phyloP scores from a whole-genome alignment of 345 rosid genomes.

The Melaleuca quinquenervia region DNA sequence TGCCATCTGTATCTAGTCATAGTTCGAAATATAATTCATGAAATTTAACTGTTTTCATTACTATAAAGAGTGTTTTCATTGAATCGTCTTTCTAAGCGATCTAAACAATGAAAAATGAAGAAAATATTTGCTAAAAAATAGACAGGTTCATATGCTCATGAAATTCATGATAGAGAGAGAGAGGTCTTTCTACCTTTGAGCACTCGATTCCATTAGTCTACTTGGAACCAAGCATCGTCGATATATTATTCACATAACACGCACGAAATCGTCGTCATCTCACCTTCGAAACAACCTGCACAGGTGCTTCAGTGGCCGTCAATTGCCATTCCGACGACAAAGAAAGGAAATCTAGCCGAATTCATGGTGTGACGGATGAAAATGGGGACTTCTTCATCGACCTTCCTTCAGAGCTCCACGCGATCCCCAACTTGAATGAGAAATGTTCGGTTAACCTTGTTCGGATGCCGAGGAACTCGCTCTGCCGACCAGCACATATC shows the following conservation, averaged over 20 bases:
- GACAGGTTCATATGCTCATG: background rate
- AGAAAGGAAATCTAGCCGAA: background rate
- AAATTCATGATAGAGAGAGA: background rate
- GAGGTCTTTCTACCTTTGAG: background rate
- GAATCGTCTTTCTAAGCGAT: background rate
- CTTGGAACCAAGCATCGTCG: background rate
- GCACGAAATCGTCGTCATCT: background rate
- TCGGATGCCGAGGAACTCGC: conserved; percentile 3
- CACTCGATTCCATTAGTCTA: background rate
- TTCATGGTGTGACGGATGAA: conserved; percentile 11
- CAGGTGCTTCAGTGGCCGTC: conserved; percentile 14
- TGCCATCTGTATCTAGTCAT: background rate
- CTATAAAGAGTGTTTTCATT: no score
- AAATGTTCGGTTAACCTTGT: conserved; percentile 13
- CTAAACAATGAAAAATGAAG: background rate
- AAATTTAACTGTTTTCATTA: no score
- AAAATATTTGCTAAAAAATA: no score
- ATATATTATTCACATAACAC: background rate
- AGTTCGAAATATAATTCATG: background rate
- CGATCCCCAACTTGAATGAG: conserved; percentile 15
- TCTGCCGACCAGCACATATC: conserved; percentile 2
- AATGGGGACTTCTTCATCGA: conserved; percentile 29
- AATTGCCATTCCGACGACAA: conserved; percentile 7
- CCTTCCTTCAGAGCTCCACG: conserved; percentile 38
- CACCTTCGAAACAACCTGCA: background rate